phyloP scores from a whole-genome alignment of 768 basidiomycete species.

The Leucocoprinus sp. region DNA sequence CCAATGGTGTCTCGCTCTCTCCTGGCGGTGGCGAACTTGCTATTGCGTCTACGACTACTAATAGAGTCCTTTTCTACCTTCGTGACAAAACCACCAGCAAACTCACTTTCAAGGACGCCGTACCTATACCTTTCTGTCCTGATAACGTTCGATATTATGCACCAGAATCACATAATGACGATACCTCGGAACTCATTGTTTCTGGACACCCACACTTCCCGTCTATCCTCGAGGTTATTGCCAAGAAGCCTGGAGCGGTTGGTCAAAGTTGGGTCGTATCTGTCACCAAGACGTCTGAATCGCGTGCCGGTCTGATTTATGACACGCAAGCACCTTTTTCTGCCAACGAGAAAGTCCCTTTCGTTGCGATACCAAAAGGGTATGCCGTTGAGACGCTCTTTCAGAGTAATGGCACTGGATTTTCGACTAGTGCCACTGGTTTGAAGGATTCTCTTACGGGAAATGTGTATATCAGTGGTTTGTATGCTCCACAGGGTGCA shows the following conservation, averaged over 20 bases:
- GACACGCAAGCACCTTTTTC: conserved; percentile 43
- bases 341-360: conserved; percentile 31
- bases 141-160: conserved; percentile 53
- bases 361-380: conserved; percentile 17
- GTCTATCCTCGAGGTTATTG: conserved; percentile 36
- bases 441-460: conserved; percentile 43
- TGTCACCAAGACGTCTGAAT: conserved; percentile 24
- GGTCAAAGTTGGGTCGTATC: conserved; percentile 56
- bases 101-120: conserved; percentile 26
- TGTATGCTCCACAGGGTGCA: conserved; percentile 49
- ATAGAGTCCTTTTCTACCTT: conserved; percentile 41
- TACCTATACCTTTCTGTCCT: conserved; percentile 48
- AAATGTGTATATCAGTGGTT: conserved; percentile 43
- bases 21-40: conserved; percentile 42
- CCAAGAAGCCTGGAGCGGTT: conserved; percentile 27
- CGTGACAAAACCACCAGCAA: conserved; percentile 37
- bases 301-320: conserved; percentile 18
- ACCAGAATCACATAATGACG: conserved; percentile 24
- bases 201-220: conserved; percentile 63
- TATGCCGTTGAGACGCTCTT: conserved; percentile 55
- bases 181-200: conserved; percentile 36
- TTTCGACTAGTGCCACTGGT: conserved; percentile 45
- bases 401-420: conserved; percentile 58
- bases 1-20: conserved; percentile 63
- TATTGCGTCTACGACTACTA: conserved; percentile 44